These are phyloP conservation scores for Prototheca stagnorum DNA, from an alignment of 163 green algal species.

Conservation along the genomic window DNA sequence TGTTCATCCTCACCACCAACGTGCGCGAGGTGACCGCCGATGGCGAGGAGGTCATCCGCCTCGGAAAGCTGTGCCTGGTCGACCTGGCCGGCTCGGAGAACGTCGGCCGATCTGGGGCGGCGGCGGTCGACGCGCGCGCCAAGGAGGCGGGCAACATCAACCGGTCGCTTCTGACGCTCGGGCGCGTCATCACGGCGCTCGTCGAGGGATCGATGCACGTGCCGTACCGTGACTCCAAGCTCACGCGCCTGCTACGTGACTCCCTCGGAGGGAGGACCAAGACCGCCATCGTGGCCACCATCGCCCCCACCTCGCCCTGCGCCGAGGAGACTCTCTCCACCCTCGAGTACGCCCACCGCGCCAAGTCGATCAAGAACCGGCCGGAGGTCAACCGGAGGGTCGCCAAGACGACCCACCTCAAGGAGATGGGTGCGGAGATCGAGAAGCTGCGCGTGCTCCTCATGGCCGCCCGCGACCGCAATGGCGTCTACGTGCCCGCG, in stretches of 20 bases:
- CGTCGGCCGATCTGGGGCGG: constrained; percentile 71
- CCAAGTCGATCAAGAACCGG: constrained; percentile 94
- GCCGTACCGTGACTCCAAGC: constrained; percentile 83
- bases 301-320: constrained; percentile 66
- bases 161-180: constrained; percentile 90
- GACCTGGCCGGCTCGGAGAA: constrained; percentile 94
- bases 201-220: constrained; percentile 56
- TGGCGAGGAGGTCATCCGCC: constrained; percentile 93
- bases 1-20: constrained; percentile 94
- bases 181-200: constrained; percentile 87
- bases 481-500: constrained; percentile 47
- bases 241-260: constrained; percentile 91
- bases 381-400: constrained; percentile 71
- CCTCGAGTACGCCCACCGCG: constrained; percentile 81
- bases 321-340: constrained; percentile 69
- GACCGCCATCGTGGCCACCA: constrained; percentile 98
- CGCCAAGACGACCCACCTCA: constrained; percentile 86
- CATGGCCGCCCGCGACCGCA: constrained; percentile 56
- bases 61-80: constrained; percentile 96
- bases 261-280: constrained; percentile 91
- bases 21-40: constrained; percentile 73
- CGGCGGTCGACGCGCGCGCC: constrained; percentile 46
- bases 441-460: constrained; percentile 76
- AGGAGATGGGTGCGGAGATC: constrained; percentile 87
- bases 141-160: constrained; percentile 92